These are phyloP conservation scores for Knoxdaviesia proteae DNA, from an alignment of 2,329 filamentous ascomycete species.

Conservation along the genomic window DNA sequence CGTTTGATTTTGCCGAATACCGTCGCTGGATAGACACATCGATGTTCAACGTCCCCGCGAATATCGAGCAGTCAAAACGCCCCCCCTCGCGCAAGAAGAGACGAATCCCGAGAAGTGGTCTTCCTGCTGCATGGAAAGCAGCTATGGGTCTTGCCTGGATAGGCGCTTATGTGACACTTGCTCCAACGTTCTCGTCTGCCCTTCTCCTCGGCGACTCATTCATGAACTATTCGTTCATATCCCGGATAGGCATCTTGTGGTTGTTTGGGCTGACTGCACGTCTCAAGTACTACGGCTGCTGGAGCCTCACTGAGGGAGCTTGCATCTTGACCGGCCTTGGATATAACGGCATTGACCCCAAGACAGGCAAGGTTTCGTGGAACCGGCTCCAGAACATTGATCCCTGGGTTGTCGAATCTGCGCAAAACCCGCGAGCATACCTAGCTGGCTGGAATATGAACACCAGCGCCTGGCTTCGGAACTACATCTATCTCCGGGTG, in stretches of 20 bases:
- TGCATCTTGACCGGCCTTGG: conserved; percentile 88
- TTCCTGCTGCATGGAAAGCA: conserved; percentile 62
- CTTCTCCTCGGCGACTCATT: conserved; percentile 46
- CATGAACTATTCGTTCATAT: conserved; percentile 44
- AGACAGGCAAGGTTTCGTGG: conserved; percentile 69
- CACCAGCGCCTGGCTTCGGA: conserved; percentile 88
- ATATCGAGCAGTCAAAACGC: conserved; percentile 65
- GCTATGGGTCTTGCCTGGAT: conserved; percentile 60
- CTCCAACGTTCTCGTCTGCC: conserved; percentile 40
- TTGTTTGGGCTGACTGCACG: conserved; percentile 66
- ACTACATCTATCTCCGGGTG: conserved; percentile 88
- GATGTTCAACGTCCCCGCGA: conserved; percentile 75
- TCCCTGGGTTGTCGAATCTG: conserved; percentile 66
- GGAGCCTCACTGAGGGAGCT: conserved; percentile 78
- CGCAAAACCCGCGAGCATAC: conserved; percentile 84
- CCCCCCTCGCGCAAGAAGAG: conserved; percentile 75
- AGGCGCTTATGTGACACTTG: conserved; percentile 52
- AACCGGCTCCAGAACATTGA: conserved; percentile 79
- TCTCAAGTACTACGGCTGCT: conserved; percentile 92
- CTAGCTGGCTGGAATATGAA: conserved; percentile 96
- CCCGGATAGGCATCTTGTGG: conserved; percentile 60
- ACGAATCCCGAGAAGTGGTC: conserved; percentile 78
- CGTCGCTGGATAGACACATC: conserved; percentile 77
- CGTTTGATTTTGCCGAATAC: conserved; percentile 91
- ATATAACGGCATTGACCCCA: conserved; percentile 78